Evolutionary conservation across 2,329 filamentous ascomycete species (phyloP).

Genomic region (Didymella lethalis): DNA sequence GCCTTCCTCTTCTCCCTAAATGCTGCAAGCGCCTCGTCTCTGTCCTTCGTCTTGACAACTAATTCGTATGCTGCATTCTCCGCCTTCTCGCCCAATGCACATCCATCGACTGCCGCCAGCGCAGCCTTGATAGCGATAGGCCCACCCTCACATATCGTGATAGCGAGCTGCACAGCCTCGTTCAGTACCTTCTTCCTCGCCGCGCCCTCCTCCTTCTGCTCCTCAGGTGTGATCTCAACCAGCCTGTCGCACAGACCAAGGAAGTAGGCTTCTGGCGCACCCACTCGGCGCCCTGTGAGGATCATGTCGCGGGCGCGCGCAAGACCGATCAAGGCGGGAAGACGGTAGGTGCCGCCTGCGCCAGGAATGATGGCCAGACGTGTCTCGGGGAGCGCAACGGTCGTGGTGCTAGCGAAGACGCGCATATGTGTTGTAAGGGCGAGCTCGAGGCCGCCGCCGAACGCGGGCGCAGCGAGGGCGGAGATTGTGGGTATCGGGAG

Average conservation of each 20-base stretch:
- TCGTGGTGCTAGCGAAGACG: conserved; percentile 80
- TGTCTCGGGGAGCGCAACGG: conserved; percentile 88
- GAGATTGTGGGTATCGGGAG: conserved; percentile 91
- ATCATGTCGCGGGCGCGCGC: conserved; percentile 87
- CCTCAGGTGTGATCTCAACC: conserved; percentile 75
- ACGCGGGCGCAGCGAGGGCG: conserved; percentile 82
- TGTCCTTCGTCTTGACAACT: conserved; percentile 84
- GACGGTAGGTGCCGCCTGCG: conserved; percentile 88
- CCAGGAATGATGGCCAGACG: conserved; percentile 93
- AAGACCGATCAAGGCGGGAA: conserved; percentile 81
- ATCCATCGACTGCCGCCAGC: conserved; percentile 78
- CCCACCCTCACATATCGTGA: conserved; percentile 87
- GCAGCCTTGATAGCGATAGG: conserved; percentile 83
- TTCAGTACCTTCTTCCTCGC: conserved; percentile 74
- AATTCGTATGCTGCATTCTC: conserved; percentile 88
- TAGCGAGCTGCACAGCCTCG: conserved; percentile 79
- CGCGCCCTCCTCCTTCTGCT: conserved; percentile 57
- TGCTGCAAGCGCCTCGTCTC: conserved; percentile 84
- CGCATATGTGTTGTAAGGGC: conserved; percentile 89
- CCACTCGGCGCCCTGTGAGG: conserved; percentile 85
- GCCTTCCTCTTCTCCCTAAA: conserved; percentile 81
- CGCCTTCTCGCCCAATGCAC: conserved; percentile 70
- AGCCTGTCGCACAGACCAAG: conserved; percentile 89
- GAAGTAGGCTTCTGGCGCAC: conserved; percentile 86
- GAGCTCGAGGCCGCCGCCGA: conserved; percentile 93